A percentile compares a stretch with the other conserved stretches of the same genome.
These are phyloP conservation scores for Apophysomyces sp. DNA, from an alignment of 371 early-diverging fungal genomes.

Conservation along the genomic window DNA sequence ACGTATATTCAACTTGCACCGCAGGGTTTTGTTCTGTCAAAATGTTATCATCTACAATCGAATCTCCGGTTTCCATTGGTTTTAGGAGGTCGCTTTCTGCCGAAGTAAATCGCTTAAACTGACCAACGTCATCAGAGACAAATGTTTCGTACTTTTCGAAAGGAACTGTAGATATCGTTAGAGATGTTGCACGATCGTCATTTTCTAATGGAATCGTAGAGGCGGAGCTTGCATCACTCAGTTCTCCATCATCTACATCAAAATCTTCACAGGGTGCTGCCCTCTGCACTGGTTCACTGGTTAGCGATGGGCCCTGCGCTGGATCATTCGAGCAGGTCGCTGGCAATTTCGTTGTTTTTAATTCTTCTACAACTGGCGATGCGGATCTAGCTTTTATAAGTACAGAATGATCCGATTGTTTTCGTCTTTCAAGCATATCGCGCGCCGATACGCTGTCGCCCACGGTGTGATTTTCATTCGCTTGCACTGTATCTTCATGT, in stretches of 20 bases:
- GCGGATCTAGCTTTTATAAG: too few species aligned
- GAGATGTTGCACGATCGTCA: slow-evolving; percentile 3
- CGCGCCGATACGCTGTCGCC: too few species aligned
- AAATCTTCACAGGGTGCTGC: not conserved
- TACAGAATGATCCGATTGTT: too few species aligned
- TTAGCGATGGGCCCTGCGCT: too few species aligned
- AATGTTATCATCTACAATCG: not conserved
- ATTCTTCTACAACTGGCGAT: too few species aligned
- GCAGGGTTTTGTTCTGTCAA: not conserved
- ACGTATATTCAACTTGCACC: not conserved
- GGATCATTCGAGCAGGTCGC: too few species aligned
- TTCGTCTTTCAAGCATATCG: too few species aligned
- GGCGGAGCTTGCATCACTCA: slow-evolving; percentile 27
- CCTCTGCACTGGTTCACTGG: too few species aligned
- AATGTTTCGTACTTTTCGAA: not conserved
- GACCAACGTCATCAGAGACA: not conserved
- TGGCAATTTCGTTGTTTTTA: too few species aligned
- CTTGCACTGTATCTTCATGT: too few species aligned
- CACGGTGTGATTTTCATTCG: too few species aligned
- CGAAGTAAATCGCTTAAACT: not conserved
- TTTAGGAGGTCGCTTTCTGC: not conserved
- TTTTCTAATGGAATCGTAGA: slow-evolving; percentile 27
- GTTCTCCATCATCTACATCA: slow-evolving; percentile 20
- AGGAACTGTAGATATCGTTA: not conserved
- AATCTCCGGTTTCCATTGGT: not conserved